Evolutionary conservation across 208 protist species (phyloP), one percentile per base, ranked within the genome.

Genomic region (Leishmania aethiopica): DNA sequence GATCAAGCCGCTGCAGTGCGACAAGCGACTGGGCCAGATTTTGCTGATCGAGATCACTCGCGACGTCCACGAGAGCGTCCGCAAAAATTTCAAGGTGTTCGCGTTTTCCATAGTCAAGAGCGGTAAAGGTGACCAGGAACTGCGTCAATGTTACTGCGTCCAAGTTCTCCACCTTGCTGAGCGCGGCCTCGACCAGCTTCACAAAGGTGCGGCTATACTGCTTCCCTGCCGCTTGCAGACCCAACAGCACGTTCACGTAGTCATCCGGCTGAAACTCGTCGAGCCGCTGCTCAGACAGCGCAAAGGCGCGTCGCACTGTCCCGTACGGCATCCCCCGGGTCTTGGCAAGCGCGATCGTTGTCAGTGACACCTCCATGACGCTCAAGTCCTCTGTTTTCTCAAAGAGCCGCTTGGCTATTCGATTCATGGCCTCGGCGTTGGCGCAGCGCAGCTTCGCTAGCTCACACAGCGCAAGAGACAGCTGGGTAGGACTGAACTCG

Each of bases 61-160:
- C 83, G 3, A 95, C 88, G 37, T 96, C 91, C 35, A 97, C 88
- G 13, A 97, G 81, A 6, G 95, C 93, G 79, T 97, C 95, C 0
- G 92, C 93, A 77, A 94, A 96, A 78, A 97, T 96, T 60, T 97
- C 95, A 15, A 97, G 72, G 80, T 97, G 95, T 67, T 93, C 91
- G 19, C 90, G 91, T 2, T 93, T 80, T 17, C 51, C 80, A 85
- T 96, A 97, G 64, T 93, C 79, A 70, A 96, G 79, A 19, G 83
- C 42, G 17, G 86, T 80, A 77, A 97, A 97, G 71, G 88, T 87
- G 22, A 86, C 84, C 70, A 97, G 75, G 75, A 90, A 97, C 62
- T 90, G 83, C 74, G 91, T 88, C 32, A 97, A 82, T n/a, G 90
- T 93, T 35, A 88, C 47, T 6, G 90, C 86, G 80, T 97, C 95